Percentiles rank a stretch among this genome's conserved stretches.
These are phyloP conservation scores for Panellus pusillus DNA, from an alignment of 768 basidiomycete species.

Conservation along the genomic window DNA sequence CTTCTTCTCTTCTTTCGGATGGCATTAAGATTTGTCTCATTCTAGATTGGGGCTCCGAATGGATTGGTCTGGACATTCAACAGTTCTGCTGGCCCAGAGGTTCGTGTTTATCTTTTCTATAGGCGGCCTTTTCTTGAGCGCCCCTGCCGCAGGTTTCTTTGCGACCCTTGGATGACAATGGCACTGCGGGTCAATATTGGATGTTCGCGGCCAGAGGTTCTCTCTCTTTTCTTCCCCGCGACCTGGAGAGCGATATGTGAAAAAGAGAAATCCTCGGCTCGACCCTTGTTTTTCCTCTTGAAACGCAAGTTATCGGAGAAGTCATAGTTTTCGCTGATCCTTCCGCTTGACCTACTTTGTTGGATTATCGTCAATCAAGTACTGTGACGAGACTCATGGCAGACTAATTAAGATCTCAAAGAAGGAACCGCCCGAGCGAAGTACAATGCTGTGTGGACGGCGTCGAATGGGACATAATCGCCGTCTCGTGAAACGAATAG, in stretches of 20 bases:
- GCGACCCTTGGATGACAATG: slow-evolving; percentile 4
- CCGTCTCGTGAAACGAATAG: too few species aligned
- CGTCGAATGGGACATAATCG: too few species aligned
- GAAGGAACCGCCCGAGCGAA: too few species aligned
- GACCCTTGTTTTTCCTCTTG: slow-evolving; percentile 4
- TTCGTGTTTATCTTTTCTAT: neutral
- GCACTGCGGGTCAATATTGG: slow-evolving; percentile 17
- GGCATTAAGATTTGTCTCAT: neutral
- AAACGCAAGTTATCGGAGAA: neutral
- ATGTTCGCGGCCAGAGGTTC: slow-evolving; percentile 16
- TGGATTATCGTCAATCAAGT: too few species aligned
- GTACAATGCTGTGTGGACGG: too few species aligned
- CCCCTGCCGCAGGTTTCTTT: slow-evolving; percentile 5
- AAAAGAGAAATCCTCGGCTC: slow-evolving; percentile 1
- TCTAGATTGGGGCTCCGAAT: slow-evolving; percentile 7
- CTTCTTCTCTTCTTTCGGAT: neutral
- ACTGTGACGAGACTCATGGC: too few species aligned
- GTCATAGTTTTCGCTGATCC: too few species aligned
- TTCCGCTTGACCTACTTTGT: too few species aligned
- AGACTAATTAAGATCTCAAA: too few species aligned
- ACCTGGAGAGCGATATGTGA: slow-evolving; percentile 2
- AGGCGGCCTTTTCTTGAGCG: neutral
- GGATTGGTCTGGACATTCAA: slow-evolving; percentile 19
- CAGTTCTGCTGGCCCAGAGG: slow-evolving; percentile 9
- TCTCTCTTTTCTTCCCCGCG: slow-evolving; percentile 11